These are phyloP conservation scores for Harringtonia lauricola DNA, from an alignment of 2,329 filamentous ascomycete species.

Conservation along the genomic window DNA sequence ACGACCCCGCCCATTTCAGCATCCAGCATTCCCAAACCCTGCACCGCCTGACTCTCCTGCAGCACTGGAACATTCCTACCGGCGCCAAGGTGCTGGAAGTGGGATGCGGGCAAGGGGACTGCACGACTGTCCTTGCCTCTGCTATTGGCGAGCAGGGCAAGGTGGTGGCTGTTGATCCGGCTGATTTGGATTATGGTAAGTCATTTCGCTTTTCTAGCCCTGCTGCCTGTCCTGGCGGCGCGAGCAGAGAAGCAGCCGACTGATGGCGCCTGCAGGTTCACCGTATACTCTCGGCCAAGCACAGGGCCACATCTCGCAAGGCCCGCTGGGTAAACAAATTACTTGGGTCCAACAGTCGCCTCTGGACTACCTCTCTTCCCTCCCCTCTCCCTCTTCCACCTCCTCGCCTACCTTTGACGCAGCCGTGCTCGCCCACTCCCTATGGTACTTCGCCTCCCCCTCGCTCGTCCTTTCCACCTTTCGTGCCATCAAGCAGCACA, in stretches of 20 bases:
- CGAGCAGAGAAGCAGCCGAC: neutral
- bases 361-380: slow-evolving; percentile 20
- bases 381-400: neutral
- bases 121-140: slow-evolving; percentile 40
- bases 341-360: slow-evolving; percentile 29
- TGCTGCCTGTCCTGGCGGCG: neutral
- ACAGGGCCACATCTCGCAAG: slow-evolving; percentile 29
- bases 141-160: slow-evolving; percentile 30
- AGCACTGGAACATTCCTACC: slow-evolving; percentile 23
- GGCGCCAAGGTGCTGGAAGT: slow-evolving; percentile 40
- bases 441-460: slow-evolving; percentile 41
- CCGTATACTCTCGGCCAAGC: slow-evolving; percentile 37
- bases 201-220: neutral
- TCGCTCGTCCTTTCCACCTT: slow-evolving; percentile 24
- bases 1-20: neutral
- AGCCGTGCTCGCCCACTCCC: slow-evolving; percentile 36
- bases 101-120: slow-evolving; percentile 49
- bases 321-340: slow-evolving; percentile 28
- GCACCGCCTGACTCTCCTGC: slow-evolving; percentile 25
- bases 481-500: slow-evolving; percentile 20
- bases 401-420: slow-evolving; percentile 19
- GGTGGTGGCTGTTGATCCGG: slow-evolving; percentile 43
- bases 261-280: slow-evolving; percentile 7
- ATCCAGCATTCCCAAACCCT: slow-evolving; percentile 4
- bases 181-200: slow-evolving; percentile 32